phyloP scores from a whole-genome alignment of 768 basidiomycete species.

The Omphalotus guepiniiformis region DNA sequence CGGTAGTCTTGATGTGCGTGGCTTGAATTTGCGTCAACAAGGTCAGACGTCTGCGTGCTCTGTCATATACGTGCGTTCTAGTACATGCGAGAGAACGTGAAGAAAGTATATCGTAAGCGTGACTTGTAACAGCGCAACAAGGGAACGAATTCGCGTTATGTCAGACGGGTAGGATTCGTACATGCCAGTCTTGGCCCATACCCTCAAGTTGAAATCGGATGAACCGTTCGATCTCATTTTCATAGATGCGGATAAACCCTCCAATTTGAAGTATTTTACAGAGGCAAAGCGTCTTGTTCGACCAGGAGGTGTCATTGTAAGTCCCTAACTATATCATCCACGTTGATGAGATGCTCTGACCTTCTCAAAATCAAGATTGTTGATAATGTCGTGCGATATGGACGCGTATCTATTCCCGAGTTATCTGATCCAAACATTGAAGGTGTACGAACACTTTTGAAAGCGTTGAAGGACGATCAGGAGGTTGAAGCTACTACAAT shows the following conservation, averaged over 20 bases:
- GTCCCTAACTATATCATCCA: constrained; percentile 15
- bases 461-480: constrained; percentile 41
- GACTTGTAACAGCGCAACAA: too few species aligned
- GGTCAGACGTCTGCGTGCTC: too few species aligned
- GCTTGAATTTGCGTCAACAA: too few species aligned
- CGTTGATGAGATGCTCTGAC: neutral
- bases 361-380: constrained; percentile 36
- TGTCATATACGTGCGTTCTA: too few species aligned
- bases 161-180: too few species aligned
- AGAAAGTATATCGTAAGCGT: too few species aligned
- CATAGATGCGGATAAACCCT: constrained; percentile 68
- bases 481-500: constrained; percentile 51
- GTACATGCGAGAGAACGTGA: too few species aligned
- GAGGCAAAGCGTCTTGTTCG: constrained; percentile 58
- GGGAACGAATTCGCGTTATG: too few species aligned
- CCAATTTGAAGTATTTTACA: constrained; percentile 50
- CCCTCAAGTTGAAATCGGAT: constrained; percentile 40
- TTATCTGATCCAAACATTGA: constrained; percentile 31
- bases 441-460: constrained; percentile 44
- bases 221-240: constrained; percentile 62
- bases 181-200: too few species aligned
- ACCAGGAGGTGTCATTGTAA: constrained; percentile 57
- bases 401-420: constrained; percentile 38
- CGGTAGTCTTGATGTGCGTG: too few species aligned
- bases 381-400: constrained; percentile 57